These are phyloP conservation scores for Penicillium canescens DNA, from an alignment of 495 filamentous ascomycete species.

Conservation along the genomic window DNA sequence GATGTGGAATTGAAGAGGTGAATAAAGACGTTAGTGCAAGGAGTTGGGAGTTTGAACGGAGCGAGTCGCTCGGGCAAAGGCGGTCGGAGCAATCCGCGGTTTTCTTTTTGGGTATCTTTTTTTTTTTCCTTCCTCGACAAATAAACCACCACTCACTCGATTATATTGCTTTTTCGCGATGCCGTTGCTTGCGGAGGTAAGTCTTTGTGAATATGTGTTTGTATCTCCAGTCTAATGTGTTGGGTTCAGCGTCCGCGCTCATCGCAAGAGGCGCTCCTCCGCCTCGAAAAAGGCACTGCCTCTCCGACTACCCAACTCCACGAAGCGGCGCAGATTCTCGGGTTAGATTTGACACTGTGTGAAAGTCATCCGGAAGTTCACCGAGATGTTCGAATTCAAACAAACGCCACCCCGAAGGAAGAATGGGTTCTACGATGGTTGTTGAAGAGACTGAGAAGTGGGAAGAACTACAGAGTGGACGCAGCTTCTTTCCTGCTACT, in stretches of 20 bases:
- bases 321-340: conserved; percentile 50
- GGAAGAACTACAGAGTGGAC: conserved; percentile 44
- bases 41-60: conserved; percentile 30
- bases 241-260: conserved; percentile 37
- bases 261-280: conserved; percentile 52
- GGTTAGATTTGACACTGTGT: conserved; percentile 41
- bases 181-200: conserved; percentile 45
- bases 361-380: conserved; percentile 36
- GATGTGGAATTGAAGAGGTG: conserved; percentile 23
- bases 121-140: conserved; percentile 25
- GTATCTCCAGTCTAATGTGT: conserved; percentile 15
- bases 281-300: conserved; percentile 50
- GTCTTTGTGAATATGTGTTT: conserved; percentile 6
- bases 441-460: conserved; percentile 56
- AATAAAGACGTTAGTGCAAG: conserved; percentile 27
- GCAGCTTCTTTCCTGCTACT: conserved; percentile 51
- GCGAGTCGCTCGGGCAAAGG: conserved; percentile 38
- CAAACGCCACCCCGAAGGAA: conserved; percentile 47
- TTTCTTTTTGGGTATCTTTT: conserved; percentile 19
- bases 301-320: conserved; percentile 41
- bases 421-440: conserved; percentile 72
- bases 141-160: conserved; percentile 11
- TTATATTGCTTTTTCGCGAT: conserved; percentile 30
- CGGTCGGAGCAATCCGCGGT: conserved; percentile 42
- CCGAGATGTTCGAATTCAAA: conserved; percentile 25